Percentiles rank a stretch among this genome's conserved stretches.
These are phyloP conservation scores for Cercospora sesami DNA, from an alignment of 2,329 filamentous ascomycete genomes.

Conservation along the genomic window DNA sequence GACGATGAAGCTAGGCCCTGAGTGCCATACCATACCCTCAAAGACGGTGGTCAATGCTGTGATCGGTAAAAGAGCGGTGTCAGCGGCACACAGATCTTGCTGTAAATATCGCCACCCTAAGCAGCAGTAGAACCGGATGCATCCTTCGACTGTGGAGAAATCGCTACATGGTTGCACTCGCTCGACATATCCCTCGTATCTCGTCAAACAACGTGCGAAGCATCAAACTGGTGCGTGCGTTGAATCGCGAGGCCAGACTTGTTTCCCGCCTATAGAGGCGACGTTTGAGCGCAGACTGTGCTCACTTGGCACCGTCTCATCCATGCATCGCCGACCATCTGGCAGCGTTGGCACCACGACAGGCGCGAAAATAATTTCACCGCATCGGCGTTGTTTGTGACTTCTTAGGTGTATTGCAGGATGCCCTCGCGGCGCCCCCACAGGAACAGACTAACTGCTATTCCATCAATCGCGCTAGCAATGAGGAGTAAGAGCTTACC, in stretches of 20 bases:
- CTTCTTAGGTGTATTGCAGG: background rate
- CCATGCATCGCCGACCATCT: background rate
- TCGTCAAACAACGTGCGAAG: background rate
- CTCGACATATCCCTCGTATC: background rate
- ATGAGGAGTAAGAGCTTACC: background rate
- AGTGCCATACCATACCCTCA: background rate
- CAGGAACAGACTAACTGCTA: background rate
- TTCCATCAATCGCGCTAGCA: background rate
- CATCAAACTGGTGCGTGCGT: background rate
- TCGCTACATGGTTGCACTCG: background rate
- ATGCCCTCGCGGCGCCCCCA: background rate
- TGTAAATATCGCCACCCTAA: background rate
- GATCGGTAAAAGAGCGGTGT: background rate
- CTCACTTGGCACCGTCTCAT: background rate
- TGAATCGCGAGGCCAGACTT: background rate
- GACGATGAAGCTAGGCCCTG: no score
- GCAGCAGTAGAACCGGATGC: background rate
- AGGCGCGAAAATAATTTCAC: background rate
- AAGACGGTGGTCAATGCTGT: background rate
- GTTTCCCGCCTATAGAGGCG: background rate
- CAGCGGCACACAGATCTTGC: background rate
- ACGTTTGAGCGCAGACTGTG: background rate
- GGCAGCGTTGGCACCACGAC: background rate
- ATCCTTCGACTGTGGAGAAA: background rate
- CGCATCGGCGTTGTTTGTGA: background rate